These are phyloP conservation scores for Alternaria novae-zelandiae DNA, from an alignment of 2,329 filamentous ascomycete species.

Conservation along the genomic window DNA sequence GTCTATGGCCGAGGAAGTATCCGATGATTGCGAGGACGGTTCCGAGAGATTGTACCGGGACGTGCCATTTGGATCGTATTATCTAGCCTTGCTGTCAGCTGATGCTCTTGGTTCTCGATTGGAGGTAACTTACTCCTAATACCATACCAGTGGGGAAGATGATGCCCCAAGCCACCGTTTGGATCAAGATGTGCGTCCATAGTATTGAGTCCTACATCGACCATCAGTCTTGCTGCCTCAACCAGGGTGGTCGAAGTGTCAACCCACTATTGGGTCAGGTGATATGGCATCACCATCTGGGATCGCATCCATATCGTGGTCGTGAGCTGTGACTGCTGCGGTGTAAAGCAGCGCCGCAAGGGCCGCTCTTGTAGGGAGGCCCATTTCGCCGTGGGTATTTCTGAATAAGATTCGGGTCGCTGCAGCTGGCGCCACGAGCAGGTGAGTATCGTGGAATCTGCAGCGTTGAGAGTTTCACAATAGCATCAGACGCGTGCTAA, in stretches of 20 bases:
- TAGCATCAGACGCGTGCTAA: conserved; percentile 5
- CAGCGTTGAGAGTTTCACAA: conserved; percentile 25
- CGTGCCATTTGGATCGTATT: conserved; percentile 89
- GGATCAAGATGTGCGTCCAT: conserved; percentile 93
- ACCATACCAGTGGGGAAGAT: conserved; percentile 97
- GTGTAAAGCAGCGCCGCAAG: conserved; percentile 33
- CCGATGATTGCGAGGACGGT: conserved; percentile 78
- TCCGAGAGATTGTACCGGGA: conserved; percentile 80
- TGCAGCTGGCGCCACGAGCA: conserved; percentile 1
- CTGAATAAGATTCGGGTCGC: not conserved
- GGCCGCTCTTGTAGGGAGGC: conserved; percentile 16
- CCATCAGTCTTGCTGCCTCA: conserved; percentile 16
- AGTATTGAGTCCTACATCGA: conserved; percentile 71
- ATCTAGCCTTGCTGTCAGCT: conserved; percentile 63
- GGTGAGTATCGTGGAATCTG: conserved; percentile 16
- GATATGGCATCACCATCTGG: conserved; percentile 48
- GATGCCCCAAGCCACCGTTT: conserved; percentile 86
- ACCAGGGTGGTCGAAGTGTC: not conserved
- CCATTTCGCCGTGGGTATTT: conserved; percentile 18
- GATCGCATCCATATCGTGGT: conserved; percentile 50
- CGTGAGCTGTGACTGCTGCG: conserved; percentile 43
- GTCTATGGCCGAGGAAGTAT: conserved; percentile 89
- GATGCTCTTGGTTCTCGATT: not conserved
- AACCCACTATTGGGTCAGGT: conserved; percentile 43
- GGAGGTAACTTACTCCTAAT: conserved; percentile 70